Base-by-base conservation (phyloP, 495 filamentous ascomycete species). In the Hyphodiscus hymeniophilus region DNA sequence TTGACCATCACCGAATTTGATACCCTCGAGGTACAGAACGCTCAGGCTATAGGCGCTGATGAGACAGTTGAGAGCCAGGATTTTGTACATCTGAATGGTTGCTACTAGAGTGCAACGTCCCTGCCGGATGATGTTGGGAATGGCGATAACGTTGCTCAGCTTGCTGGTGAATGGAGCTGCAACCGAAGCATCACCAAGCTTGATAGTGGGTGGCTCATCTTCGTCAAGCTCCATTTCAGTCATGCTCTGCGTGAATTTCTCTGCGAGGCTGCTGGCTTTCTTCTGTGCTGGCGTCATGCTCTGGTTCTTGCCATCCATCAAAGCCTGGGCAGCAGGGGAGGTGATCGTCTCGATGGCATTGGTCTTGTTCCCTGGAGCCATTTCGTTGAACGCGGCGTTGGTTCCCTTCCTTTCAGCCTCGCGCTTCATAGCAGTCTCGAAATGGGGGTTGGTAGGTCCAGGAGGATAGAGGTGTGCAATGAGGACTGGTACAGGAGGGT, bases 41-140 rank as follows among this genome's bases (percentile, higher is more conserved):
- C 84, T 90, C 57, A 97, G 65, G 69, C 89, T 95, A 78, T 99
- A 99, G 17, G 92, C 92, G 60, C 87, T 94, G 64, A 99, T 99
- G 59, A 99, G 71, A 63, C 92, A 99, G 71, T 99, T 99, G 49
- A 99, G 71, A 17, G 92, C 92, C 44, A 99, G 76, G 58, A 99
- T 99, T 74, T 99, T 99, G 76, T 97, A 99, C 92, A 99, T 99
- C 69, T 99, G 92, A 54, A 99, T 97, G 3, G 94, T 97, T 3
- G 92, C 91, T 39, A 99, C 94, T 10, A 99, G 74, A 1, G 92
- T 96, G 66, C 92, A 99, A 48, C 92, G 83, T 42, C 92, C 92
- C 67, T 99, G 92, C 50, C 92, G 84, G 55, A 99, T 87, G 57
- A 99, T 99, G 70, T 99, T 97, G 15, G 92, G 89, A 52, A 99